Evolutionary conservation across 805 yeast genomes (phyloP), one percentile per base, ranked within the genome.

Genomic region (Ogataea nonfermentans): DNA sequence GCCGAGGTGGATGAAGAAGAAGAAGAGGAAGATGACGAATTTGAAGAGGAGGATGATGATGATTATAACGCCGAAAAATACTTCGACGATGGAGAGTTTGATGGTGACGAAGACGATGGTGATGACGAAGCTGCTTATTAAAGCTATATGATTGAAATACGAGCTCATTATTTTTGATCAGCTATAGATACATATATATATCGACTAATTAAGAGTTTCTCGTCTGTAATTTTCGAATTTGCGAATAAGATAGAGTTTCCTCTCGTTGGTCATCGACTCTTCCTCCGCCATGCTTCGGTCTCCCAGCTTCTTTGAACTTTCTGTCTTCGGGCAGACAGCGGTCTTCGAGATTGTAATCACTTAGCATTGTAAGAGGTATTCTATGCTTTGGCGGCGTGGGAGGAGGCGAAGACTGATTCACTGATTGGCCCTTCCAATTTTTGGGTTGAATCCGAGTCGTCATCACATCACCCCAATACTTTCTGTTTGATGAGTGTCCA

Each of bases 41-140:
- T 72, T 48, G 83, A 78, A 45, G 88, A 81, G 47, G 84, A 81
- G 40, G 88, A 82, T 17, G 89, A 83, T 49, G 86, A 80, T 54
- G 88, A 81, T 57, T 83, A 83, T 53, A 83, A 83, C 52, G 91
- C 91, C 7, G 91, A 83, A 51, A 78, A 78, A 60, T 83, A 83
- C 62, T 83, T 83, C 53, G 89, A 83, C 55, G 82, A 75, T 48
- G 84, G 82, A 30, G 86, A 81, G 47, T 83, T 78, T 36, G 80
- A 74, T 37, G 73, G 65, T 27, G 78, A 69, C 14, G 81, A 71
- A 26, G 82, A 71, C 35, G 80, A 67, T 24, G 86, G 73, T n/a
- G 83, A 74, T 39, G 81, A 73, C 40, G 87, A 81, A 57, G 88
- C 87, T 4, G 87, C 84, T 9, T 81, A 80, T 48, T 82, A 62